These are phyloP conservation scores for Phycomyces blakesleeanus DNA, from an alignment of 192 early-diverging fungal genomes.

Conservation along the genomic window DNA sequence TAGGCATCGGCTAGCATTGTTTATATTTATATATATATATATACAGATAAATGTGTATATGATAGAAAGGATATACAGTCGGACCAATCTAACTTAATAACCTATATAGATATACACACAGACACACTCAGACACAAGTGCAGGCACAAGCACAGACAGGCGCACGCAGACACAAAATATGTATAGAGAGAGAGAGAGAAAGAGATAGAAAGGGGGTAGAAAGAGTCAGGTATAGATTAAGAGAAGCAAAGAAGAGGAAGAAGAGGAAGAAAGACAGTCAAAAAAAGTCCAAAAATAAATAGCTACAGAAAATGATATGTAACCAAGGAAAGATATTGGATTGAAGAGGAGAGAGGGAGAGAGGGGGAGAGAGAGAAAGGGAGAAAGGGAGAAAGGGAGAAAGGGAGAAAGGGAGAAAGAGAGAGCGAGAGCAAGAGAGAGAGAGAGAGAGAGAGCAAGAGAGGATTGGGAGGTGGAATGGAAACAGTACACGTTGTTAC, in stretches of 20 bases:
- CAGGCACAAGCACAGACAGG: too few relatives aligned
- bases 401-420: not conserved
- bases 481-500: not conserved
- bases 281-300: too few relatives aligned
- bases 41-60: not conserved
- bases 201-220: not conserved
- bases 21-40: not conserved
- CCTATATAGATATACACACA: too few relatives aligned
- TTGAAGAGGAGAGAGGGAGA: not conserved
- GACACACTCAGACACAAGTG: too few relatives aligned
- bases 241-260: not conserved
- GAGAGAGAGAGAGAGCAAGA: not conserved
- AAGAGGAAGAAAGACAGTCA: too few relatives aligned
- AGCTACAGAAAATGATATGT: too few relatives aligned
- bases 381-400: not conserved
- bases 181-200: not conserved
- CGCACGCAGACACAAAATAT: not conserved
- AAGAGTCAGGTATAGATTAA: conserved; percentile 2
- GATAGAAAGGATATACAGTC: not conserved
- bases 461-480: not conserved
- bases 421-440: not conserved
- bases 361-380: not conserved
- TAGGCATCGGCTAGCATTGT: conserved; percentile 37
- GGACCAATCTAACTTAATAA: too few relatives aligned
- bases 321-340: too few relatives aligned